Evolutionary conservation across 2,329 filamentous ascomycete genomes (phyloP), one percentile per base, ranked within the genome.

Genomic region (Verticillium nubilum): DNA sequence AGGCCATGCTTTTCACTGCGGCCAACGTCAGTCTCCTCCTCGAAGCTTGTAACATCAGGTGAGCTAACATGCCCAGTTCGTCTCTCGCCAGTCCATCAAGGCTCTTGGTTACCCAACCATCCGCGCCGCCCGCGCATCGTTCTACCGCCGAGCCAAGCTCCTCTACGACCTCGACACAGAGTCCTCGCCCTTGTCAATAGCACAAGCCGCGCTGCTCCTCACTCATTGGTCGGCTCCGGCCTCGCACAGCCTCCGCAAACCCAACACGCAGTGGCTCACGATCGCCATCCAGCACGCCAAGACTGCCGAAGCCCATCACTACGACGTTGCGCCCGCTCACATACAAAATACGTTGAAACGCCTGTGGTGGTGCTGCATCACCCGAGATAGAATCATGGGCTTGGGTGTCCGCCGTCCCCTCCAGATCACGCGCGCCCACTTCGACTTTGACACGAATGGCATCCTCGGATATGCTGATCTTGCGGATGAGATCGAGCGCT

Each of bases 341-440:
- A 74, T 75, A 61, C 70, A 75, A 58, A 72, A 74, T 61, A 69
- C 73, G 7, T 72, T 78, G 31, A 84, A 82, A 67, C 72, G 80
- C 2, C 67, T 84, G 7, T 83, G 80, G 80, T 84, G 81, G 80
- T 80, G 79, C 60, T 82, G 80, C 60, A 72, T 84, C 47, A 72
- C 83, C 5, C 77, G 81, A 12, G 81, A 83, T 65, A 74, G 80
- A 42, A 78, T 80, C 19, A 63, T 84, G 27, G 74, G 76, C 4
- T 71, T 84, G 9, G 76, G 80, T 4, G 73, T 83, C 61, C 74
- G 80, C n/a, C 74, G 80, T 12, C 74, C 75, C 47, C 73, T 80
- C n/a, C 80, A 82, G 61, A 76, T 83, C 58, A 78, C 78, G 0
- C 73, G 76, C 3, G 70, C 70, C 0, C 75, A 79, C 60, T 80